Percentiles rank a stretch among this genome's conserved stretches.
phyloP scores from a whole-genome alignment of 371 early-diverging fungal species.

The Conidiobolus coronatus region DNA sequence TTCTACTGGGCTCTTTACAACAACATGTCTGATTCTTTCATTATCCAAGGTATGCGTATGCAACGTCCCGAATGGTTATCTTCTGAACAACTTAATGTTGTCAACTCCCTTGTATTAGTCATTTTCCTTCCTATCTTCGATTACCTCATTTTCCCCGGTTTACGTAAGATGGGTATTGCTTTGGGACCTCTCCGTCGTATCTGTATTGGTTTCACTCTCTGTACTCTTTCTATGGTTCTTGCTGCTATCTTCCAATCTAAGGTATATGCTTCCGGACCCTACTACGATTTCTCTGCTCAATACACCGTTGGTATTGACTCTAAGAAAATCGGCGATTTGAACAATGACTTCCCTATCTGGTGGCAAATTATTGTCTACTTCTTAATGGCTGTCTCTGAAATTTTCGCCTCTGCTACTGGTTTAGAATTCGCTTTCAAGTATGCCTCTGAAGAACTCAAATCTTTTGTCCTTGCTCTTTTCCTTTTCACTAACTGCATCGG shows the following conservation, averaged over 20 bases:
- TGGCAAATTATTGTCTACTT: slow-evolving; percentile 40
- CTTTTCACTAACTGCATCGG: slow-evolving; percentile 42
- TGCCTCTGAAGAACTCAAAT: slow-evolving; percentile 48
- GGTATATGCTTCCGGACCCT: slow-evolving; percentile 30
- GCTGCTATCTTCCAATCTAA: slow-evolving; percentile 38
- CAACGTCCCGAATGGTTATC: slow-evolving; percentile 22
- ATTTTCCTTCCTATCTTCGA: slow-evolving; percentile 50
- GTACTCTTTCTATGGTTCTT: slow-evolving; percentile 38
- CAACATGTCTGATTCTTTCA: slow-evolving; percentile 50
- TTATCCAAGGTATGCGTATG: slow-evolving; percentile 50
- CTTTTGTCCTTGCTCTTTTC: slow-evolving; percentile 43
- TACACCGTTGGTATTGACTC: slow-evolving; percentile 9
- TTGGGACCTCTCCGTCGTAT: slow-evolving; percentile 46
- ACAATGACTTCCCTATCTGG: slow-evolving; percentile 28
- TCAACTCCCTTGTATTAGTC: slow-evolving; percentile 35
- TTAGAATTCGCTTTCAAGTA: slow-evolving; percentile 57
- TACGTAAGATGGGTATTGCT: slow-evolving; percentile 30
- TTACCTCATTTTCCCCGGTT: slow-evolving; percentile 29
- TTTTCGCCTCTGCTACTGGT: slow-evolving; percentile 49
- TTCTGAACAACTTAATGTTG: slow-evolving; percentile 16
- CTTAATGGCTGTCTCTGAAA: slow-evolving; percentile 22
- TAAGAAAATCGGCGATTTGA: too few relatives aligned
- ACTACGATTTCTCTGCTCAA: slow-evolving; percentile 18
- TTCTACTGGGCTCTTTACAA: slow-evolving; percentile 56
- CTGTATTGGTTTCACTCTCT: slow-evolving; percentile 36